phyloP scores from a whole-genome alignment of 2,329 filamentous ascomycete genomes.

The Ophiostoma quercus region DNA sequence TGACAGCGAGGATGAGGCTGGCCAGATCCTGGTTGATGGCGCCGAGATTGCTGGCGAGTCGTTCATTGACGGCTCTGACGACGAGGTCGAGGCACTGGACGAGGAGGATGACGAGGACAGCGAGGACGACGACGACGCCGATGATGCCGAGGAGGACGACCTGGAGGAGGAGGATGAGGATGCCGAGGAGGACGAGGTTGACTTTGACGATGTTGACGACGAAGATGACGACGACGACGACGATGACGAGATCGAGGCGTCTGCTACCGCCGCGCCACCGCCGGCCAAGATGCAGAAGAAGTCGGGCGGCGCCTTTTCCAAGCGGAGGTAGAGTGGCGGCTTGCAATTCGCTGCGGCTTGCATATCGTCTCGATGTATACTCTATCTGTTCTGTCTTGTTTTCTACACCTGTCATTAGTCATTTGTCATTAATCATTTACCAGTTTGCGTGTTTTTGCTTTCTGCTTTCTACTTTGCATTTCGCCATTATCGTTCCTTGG shows the following conservation, averaged over 20 bases:
- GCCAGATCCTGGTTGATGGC: conserved; percentile 36
- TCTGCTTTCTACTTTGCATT: too few relatives aligned
- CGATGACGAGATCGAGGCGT: conserved; percentile 34
- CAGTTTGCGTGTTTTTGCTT: background rate
- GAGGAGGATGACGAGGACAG: conserved; percentile 28
- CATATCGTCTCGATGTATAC: background rate
- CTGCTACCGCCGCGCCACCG: conserved; percentile 32
- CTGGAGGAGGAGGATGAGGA: conserved; percentile 86
- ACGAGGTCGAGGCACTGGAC: conserved; percentile 55
- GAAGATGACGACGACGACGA: conserved; percentile 36
- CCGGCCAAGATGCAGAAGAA: conserved; percentile 37
- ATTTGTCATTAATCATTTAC: background rate
- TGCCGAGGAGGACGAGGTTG: conserved; percentile 46
- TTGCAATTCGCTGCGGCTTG: background rate
- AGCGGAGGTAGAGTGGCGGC: conserved; percentile 30
- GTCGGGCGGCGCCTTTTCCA: conserved; percentile 31
- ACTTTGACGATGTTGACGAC: conserved; percentile 26
- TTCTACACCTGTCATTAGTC: background rate
- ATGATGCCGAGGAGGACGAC: conserved; percentile 61
- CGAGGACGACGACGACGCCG: conserved; percentile 32
- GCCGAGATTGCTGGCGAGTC: conserved; percentile 27
- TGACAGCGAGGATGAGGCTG: conserved; percentile 28
- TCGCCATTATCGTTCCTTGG: background rate
- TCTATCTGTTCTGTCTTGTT: background rate
- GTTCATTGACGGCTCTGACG: conserved; percentile 24